Conservation (phyloP, 2,329 filamentous ascomycete genomes). For the Exophiala calicioides region DNA sequence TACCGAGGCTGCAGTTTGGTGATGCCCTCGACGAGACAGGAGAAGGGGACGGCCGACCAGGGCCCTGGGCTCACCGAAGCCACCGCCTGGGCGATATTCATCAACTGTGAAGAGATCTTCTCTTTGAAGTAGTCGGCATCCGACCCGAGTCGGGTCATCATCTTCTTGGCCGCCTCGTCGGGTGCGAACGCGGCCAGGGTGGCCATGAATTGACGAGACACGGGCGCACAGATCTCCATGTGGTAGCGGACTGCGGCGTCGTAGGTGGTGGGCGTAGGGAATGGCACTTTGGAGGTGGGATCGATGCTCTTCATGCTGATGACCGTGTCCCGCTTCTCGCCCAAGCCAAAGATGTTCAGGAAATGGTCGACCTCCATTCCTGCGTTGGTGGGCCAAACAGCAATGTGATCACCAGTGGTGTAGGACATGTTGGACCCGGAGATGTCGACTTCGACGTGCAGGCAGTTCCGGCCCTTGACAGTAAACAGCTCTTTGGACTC, state of each 20-base stretch:
- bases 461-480: slow-evolving; percentile 86
- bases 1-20: slow-evolving; percentile 96
- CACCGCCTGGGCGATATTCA: slow-evolving; percentile 87
- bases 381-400: slow-evolving; percentile 94
- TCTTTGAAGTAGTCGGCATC: slow-evolving; percentile 96
- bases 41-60: slow-evolving; percentile 88
- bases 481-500: slow-evolving; percentile 91
- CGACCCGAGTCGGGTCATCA: slow-evolving; percentile 82
- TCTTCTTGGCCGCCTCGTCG: slow-evolving; percentile 77
- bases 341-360: slow-evolving; percentile 73
- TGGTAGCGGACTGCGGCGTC: slow-evolving; percentile 92
- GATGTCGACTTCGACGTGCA: slow-evolving; percentile 94
- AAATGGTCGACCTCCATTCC: slow-evolving; percentile 91
- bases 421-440: slow-evolving; percentile 86
- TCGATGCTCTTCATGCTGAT: slow-evolving; percentile 89
- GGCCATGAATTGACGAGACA: slow-evolving; percentile 92
- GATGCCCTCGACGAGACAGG: slow-evolving; percentile 87
- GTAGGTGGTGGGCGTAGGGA: slow-evolving; percentile 95
- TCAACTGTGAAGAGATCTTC: slow-evolving; percentile 75
- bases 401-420: slow-evolving; percentile 96
- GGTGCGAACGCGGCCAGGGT: slow-evolving; percentile 87
- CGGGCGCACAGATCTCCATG: slow-evolving; percentile 91
- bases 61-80: slow-evolving; percentile 69
- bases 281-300: slow-evolving; percentile 93
- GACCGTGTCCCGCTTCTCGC: slow-evolving; percentile 75